Evolutionary conservation across 805 yeast genomes (phyloP).

Genomic region (Candida alai): DNA sequence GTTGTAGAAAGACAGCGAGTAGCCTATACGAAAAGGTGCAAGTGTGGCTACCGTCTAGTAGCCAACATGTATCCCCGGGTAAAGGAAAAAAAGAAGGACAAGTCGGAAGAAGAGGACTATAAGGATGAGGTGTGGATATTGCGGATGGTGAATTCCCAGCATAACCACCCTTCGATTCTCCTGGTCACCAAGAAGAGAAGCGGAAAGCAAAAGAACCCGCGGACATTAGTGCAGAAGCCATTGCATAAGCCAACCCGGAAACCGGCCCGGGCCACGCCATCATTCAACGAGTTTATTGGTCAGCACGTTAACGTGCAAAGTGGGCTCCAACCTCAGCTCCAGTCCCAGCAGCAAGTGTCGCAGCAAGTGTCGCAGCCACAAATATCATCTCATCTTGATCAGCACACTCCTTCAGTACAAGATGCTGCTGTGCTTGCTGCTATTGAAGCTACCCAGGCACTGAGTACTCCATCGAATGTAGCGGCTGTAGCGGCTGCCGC

Average conservation of each 20-base stretch:
- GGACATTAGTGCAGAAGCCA: slow-evolving; percentile 44
- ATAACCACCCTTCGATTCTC: slow-evolving; percentile 44
- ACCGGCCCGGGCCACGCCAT: neutral
- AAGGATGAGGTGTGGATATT: slow-evolving; percentile 43
- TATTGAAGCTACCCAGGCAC: slow-evolving; percentile 30
- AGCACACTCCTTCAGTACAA: slow-evolving; percentile 15
- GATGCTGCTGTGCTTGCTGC: slow-evolving; percentile 44
- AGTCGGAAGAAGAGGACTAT: slow-evolving; percentile 14
- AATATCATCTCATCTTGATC: slow-evolving; percentile 5
- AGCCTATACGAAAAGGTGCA: slow-evolving; percentile 44
- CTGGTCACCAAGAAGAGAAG: slow-evolving; percentile 31
- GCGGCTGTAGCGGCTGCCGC: slow-evolving; percentile 26
- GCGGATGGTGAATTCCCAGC: slow-evolving; percentile 44
- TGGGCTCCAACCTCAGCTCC: slow-evolving; percentile 10
- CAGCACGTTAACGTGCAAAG: neutral
- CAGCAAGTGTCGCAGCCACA: slow-evolving; percentile 10
- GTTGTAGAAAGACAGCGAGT: slow-evolving; percentile 43
- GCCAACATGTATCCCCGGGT: slow-evolving; percentile 43
- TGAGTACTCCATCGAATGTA: neutral
- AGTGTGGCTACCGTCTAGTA: slow-evolving; percentile 44
- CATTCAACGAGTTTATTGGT: neutral
- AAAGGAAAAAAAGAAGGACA: slow-evolving; percentile 34
- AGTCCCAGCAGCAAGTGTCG: slow-evolving; percentile 6
- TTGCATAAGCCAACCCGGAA: slow-evolving; percentile 16
- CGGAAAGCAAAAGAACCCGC: slow-evolving; percentile 35